Percentiles rank a stretch among this genome's conserved stretches.
Evolutionary conservation across 768 basidiomycete species (phyloP).

Genomic region (Xerocomus potaroensis): DNA sequence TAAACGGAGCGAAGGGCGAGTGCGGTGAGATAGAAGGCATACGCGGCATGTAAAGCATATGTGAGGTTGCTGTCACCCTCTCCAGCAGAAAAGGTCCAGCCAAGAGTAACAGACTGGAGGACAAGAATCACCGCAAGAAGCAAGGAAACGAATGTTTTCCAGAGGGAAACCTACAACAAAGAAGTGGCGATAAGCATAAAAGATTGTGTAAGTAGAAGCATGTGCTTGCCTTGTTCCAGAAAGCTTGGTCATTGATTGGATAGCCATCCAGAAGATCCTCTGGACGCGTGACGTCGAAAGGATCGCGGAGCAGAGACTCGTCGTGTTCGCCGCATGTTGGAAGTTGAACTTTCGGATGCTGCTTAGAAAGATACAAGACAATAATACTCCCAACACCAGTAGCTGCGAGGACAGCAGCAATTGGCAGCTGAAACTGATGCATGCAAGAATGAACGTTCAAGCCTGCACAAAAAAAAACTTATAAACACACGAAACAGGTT

Average conservation of each 20-base stretch:
- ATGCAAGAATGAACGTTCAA: slow-evolving; percentile 31
- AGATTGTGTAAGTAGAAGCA: neutral
- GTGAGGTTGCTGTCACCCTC: slow-evolving; percentile 33
- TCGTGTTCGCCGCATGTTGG: slow-evolving; percentile 28
- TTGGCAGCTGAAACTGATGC: slow-evolving; percentile 56
- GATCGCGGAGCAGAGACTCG: slow-evolving; percentile 39
- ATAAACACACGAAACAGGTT: too few species aligned
- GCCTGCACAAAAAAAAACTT: neutral
- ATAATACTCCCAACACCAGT: slow-evolving; percentile 43
- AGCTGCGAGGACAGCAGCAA: slow-evolving; percentile 45
- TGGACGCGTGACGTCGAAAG: slow-evolving; percentile 68
- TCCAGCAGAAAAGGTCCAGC: slow-evolving; percentile 37
- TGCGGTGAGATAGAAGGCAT: slow-evolving; percentile 56
- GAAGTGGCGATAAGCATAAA: neutral
- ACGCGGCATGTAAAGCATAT: slow-evolving; percentile 44
- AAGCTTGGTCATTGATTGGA: slow-evolving; percentile 55
- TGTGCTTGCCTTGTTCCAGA: slow-evolving; percentile 52
- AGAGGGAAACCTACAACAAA: slow-evolving; percentile 47
- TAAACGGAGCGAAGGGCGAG: slow-evolving; percentile 49
- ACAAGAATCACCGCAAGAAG: slow-evolving; percentile 44
- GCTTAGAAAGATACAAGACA: slow-evolving; percentile 37
- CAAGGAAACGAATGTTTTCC: slow-evolving; percentile 50
- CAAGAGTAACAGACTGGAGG: slow-evolving; percentile 51
- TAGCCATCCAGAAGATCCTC: slow-evolving; percentile 67
- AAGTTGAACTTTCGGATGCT: slow-evolving; percentile 48